Evolutionary conservation across 129 eudicot species (phyloP).

Genomic region (Cynara cardunculus): DNA sequence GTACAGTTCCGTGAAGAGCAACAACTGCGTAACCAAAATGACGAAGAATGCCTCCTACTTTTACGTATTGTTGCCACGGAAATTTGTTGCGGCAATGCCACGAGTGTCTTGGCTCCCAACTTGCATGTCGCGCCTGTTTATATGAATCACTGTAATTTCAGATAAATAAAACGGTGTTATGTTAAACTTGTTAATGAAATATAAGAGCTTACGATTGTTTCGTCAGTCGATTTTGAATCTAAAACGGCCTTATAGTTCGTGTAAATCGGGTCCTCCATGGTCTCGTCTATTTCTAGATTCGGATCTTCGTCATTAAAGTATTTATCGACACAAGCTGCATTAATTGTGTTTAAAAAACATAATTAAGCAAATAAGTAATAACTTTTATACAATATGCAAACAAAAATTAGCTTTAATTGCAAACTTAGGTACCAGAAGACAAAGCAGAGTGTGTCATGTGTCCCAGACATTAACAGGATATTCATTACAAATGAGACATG

Average conservation of each 20-base stretch:
- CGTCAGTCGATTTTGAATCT: slow-evolving; percentile 63
- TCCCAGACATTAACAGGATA: too few species aligned
- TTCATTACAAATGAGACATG: too few species aligned
- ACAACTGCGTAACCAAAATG: slow-evolving; percentile 63
- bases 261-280: slow-evolving; percentile 51
- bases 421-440: too few species aligned
- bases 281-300: slow-evolving; percentile 4
- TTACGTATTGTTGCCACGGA: slow-evolving; percentile 70
- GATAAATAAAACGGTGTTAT: too few species aligned
- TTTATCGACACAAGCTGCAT: slow-evolving; percentile 52
- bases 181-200: too few species aligned
- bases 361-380: background rate
- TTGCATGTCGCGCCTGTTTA: too few species aligned
- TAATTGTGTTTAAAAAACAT: background rate
- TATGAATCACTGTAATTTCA: too few species aligned
- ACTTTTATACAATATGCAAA: too few species aligned
- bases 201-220: slow-evolving; percentile 37
- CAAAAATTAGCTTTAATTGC: too few species aligned
- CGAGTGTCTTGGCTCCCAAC: slow-evolving; percentile 17
- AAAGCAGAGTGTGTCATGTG: too few species aligned
- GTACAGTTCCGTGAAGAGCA: slow-evolving; percentile 69
- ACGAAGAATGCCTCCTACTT: slow-evolving; percentile 64
- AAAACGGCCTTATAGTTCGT: slow-evolving; percentile 55
- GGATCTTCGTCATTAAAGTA: slow-evolving; percentile 43
- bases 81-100: slow-evolving; percentile 32